Conservation (phyloP, 2,329 filamentous ascomycete genomes). For the Cordyceps farinosa region DNA sequence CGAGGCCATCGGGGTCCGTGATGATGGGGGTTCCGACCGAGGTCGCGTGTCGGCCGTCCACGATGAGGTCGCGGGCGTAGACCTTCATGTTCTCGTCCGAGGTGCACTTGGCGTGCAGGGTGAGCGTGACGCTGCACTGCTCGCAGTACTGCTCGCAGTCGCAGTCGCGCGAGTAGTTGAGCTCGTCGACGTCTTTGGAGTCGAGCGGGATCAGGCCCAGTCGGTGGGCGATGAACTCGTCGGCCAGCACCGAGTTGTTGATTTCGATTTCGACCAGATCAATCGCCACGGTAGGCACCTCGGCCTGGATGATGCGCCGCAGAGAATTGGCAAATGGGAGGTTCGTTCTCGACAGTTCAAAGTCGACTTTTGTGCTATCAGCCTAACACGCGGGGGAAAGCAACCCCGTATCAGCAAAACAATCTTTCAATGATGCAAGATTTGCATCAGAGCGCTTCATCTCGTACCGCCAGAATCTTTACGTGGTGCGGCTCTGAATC, state of each 20-base stretch:
- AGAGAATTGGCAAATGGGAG: conserved; percentile 90
- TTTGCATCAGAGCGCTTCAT: conserved; percentile 9
- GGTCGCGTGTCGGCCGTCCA: conserved; percentile 66
- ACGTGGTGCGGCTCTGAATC: conserved; percentile 54
- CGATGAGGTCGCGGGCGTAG: conserved; percentile 83
- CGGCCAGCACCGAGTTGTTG: conserved; percentile 93
- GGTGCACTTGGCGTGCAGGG: conserved; percentile 80
- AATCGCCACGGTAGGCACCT: conserved; percentile 92
- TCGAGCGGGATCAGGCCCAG: conserved; percentile 86
- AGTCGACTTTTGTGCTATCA: conserved; percentile 78
- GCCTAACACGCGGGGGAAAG: conserved; percentile 50
- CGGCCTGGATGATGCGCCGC: conserved; percentile 84
- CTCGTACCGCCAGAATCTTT: conserved; percentile 57
- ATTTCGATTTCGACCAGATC: conserved; percentile 89
- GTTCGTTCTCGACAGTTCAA: conserved; percentile 85
- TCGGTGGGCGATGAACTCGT: conserved; percentile 93
- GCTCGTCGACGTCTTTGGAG: conserved; percentile 75
- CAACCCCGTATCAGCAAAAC: conserved; percentile 19
- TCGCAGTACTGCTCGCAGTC: conserved; percentile 96
- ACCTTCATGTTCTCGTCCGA: conserved; percentile 88
- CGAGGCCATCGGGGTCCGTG: conserved; percentile 74
- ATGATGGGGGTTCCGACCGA: conserved; percentile 80
- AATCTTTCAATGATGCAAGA: too few species aligned
- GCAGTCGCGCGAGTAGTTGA: conserved; percentile 89
- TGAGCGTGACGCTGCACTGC: conserved; percentile 80